Evolutionary conservation across 2,329 filamentous ascomycete species (phyloP).

Genomic region (Pseudocercospora fijiensis): DNA sequence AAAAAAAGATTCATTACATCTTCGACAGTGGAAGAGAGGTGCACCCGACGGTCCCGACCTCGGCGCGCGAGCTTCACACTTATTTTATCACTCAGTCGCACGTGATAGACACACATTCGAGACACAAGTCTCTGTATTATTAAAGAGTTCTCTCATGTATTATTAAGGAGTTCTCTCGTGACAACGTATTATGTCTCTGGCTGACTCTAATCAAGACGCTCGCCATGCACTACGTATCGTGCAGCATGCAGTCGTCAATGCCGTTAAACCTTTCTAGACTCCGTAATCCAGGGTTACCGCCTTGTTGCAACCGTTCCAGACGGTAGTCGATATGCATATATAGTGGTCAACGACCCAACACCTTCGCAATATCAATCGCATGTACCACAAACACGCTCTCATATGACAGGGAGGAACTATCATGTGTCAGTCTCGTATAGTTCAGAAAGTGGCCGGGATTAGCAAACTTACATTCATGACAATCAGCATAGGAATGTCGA

Average conservation of each 20-base stretch:
- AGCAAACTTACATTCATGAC: conserved; percentile 84
- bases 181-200: conserved; percentile 4
- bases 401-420: conserved; percentile 30
- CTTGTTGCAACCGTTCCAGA: conserved; percentile 16
- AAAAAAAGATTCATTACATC: background rate
- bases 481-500: conserved; percentile 98
- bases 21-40: background rate
- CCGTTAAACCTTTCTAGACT: background rate
- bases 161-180: conserved; percentile 1
- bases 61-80: background rate
- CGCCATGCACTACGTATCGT: background rate
- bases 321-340: conserved; percentile 17
- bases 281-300: background rate
- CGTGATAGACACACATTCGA: background rate
- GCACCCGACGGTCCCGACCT: background rate
- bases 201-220: conserved; percentile 4
- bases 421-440: conserved; percentile 7
- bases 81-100: background rate
- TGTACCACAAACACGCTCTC: conserved; percentile 2
- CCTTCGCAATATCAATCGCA: conserved; percentile 2
- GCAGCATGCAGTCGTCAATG: conserved; percentile 5
- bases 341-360: conserved; percentile 1
- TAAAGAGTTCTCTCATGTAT: background rate
- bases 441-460: background rate
- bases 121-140: background rate